Evolutionary conservation across 83 land plant genomes (phyloP), one percentile per base, ranked within the genome.

Genomic region (Picea abies): DNA sequence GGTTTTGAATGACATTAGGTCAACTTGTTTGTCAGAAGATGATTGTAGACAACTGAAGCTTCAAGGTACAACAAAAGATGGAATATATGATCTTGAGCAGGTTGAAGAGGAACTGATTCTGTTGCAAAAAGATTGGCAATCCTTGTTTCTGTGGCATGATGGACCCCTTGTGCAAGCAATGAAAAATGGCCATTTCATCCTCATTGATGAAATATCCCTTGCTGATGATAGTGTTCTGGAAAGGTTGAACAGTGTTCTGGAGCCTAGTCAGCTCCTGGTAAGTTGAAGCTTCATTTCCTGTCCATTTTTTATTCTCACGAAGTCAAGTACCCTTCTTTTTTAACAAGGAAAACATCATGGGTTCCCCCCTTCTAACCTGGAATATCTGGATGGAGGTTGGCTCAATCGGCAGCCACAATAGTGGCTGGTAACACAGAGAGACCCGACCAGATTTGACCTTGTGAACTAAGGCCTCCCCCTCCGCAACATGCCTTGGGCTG

Each of bases 191-290:
- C 90, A 93, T 84, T 76, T 98, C 7, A 89, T 98, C 82, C 93
- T 98, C 76, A 88, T 98, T 25, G 99, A 98, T 89, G 99, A 98
- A 81, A 96, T 98, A 60, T 96, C 97, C 22, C 89, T 98, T 86
- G 99, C 99, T 85, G 99, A 98, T 86, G 99, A 98, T 63, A 98
- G 99, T 84, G 99, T 98, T 58, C 91, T 98, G 63, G 99, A 98
- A 84, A 88, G 99, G 71, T 83, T 96, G 79, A 98, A 98, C 80
- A 98, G 99, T 90, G 98, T 98, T 56, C 84, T 98, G 67, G 99
- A 98, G 82, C 95, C 96, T 17, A 96, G 96, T 84, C 90, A 96
- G 82, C 87, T 86, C 81, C 82, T 98, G 95, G 99, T 98, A 82
- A 76, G 92, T 86, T 78, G 19, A 52, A 52, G 12, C 14, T 52